Conservation (phyloP, 306 rosid genomes). For the Calophaca sinica region DNA sequence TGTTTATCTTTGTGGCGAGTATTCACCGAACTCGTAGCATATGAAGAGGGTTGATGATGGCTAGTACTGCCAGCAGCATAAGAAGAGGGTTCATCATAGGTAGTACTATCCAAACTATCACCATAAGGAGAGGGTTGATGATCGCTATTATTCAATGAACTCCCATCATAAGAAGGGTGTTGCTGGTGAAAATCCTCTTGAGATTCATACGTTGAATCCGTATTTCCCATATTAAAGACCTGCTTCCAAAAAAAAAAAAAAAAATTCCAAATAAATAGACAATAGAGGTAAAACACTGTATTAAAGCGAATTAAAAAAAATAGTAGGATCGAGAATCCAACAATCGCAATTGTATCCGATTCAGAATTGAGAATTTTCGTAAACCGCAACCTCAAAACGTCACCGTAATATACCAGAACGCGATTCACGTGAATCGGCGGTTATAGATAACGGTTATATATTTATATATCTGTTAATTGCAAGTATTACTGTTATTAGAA, state of each 20-base stretch:
- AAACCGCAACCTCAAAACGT: neutral
- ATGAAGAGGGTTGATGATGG: conserved; percentile 30
- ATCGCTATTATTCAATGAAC: conserved; percentile 32
- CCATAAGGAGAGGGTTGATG: conserved; percentile 45
- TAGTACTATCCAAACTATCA: conserved; percentile 52
- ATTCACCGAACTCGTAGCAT: neutral
- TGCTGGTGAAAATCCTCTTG: conserved; percentile 44
- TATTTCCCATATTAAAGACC: conserved; percentile 67
- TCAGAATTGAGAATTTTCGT: neutral
- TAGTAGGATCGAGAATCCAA: neutral
- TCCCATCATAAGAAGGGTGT: conserved; percentile 42
- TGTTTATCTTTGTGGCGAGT: conserved; percentile 36
- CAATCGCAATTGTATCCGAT: conserved; percentile 1
- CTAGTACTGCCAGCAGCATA: conserved; percentile 39
- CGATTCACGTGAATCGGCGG: neutral
- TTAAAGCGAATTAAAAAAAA: neutral
- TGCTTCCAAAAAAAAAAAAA: conserved; percentile 43
- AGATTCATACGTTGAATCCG: conserved; percentile 61
- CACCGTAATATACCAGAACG: neutral
- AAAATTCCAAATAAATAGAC: neutral
- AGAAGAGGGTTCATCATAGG: conserved; percentile 32
- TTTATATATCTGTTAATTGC: too few species aligned
- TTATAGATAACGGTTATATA: too few species aligned
- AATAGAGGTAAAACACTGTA: too few species aligned
- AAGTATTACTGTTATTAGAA: too few species aligned